Base-by-base conservation (phyloP, 106 monocot species). In the Dendrobium nobile region DNA sequence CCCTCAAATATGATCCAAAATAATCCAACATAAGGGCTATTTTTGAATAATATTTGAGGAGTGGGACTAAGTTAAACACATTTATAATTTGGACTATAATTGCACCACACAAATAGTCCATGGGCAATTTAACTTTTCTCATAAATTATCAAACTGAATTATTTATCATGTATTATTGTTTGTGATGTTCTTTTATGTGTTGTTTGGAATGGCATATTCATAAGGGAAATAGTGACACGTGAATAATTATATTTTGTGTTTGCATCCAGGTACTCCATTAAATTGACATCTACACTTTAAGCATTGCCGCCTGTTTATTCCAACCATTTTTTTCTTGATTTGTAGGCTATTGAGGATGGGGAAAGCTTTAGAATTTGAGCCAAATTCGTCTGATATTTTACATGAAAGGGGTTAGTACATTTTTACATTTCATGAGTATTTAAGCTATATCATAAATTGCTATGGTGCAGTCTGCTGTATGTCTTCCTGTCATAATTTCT, bases 291-390 rank as follows among this genome's bases (percentile, higher is more conserved):
- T 28, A 68, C 67, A 78, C 6, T 78, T 78, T 55, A 61, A 22
- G 61, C 22, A 84, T 44, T 18, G 26, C 75, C 33, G n/a, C 54
- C 18, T 9, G 58, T 43, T 51, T 51, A 13, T 13, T 51, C 51
- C 13, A 51, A 13, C 13, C 13, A 51, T n/a, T 22, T 58, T 67
- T 42, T 41, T 79, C 55, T 73, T 84, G 37, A 43, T 80, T 79
- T 85, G 77, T 80, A 96, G 97, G 97, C 97, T 44, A 90, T 94
- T 83, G 82, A 91, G 75, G 97, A 97, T 97, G 78, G 87, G 94
- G 10, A 94, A 89, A 82, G 94, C 94, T 74, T 84, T 94, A 81
- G 91, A 94, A 79, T 91, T 88, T 82, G 97, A 97, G 84, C 89
- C 92, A 72, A 88, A 92, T 83, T 92, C 94, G 31, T 79, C 89